phyloP scores from a whole-genome alignment of 176 grass and related monocot genomes.

The Oryza nivara region DNA sequence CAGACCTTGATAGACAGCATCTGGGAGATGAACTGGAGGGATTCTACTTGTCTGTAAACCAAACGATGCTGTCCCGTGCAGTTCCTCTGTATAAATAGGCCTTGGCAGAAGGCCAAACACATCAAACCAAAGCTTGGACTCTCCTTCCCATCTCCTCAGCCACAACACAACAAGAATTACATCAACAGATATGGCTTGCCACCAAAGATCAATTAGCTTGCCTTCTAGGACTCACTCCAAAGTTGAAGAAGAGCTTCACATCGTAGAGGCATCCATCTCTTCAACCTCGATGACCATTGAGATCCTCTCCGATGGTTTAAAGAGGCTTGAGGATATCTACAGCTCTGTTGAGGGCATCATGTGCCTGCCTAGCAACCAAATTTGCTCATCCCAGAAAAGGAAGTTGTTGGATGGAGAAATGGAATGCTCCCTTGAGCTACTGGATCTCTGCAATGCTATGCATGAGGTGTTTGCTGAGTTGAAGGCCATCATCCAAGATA shows the following conservation, averaged over 20 bases:
- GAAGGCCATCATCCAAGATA: slow-evolving; percentile 56
- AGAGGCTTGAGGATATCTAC: slow-evolving; percentile 48
- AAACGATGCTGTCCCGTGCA: slow-evolving; percentile 5
- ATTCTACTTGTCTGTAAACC: slow-evolving; percentile 11
- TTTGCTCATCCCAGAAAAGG: slow-evolving; percentile 41
- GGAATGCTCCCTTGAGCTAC: slow-evolving; percentile 46
- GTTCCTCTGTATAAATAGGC: slow-evolving; percentile 52
- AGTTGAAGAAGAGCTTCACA: slow-evolving; percentile 52
- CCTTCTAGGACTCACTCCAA: slow-evolving; percentile 44
- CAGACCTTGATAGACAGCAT: slow-evolving; percentile 33
- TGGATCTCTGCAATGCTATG: slow-evolving; percentile 60
- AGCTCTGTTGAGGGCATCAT: slow-evolving; percentile 46
- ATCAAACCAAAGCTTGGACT: slow-evolving; percentile 27
- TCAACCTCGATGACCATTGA: slow-evolving; percentile 27
- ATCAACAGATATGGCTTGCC: slow-evolving; percentile 46
- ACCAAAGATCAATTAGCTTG: slow-evolving; percentile 56
- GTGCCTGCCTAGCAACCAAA: slow-evolving; percentile 50
- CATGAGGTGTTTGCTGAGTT: slow-evolving; percentile 43
- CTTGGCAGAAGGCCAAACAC: slow-evolving; percentile 17
- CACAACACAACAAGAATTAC: slow-evolving; percentile 30
- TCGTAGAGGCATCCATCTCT: slow-evolving; percentile 42
- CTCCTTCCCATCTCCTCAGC: slow-evolving; percentile 11
- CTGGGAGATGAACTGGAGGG: slow-evolving; percentile 1
- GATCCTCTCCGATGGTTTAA: slow-evolving; percentile 44
- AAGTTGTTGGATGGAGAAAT: slow-evolving; percentile 55